phyloP scores from a whole-genome alignment of 495 filamentous ascomycete genomes.

The Penicillium mononematosum region DNA sequence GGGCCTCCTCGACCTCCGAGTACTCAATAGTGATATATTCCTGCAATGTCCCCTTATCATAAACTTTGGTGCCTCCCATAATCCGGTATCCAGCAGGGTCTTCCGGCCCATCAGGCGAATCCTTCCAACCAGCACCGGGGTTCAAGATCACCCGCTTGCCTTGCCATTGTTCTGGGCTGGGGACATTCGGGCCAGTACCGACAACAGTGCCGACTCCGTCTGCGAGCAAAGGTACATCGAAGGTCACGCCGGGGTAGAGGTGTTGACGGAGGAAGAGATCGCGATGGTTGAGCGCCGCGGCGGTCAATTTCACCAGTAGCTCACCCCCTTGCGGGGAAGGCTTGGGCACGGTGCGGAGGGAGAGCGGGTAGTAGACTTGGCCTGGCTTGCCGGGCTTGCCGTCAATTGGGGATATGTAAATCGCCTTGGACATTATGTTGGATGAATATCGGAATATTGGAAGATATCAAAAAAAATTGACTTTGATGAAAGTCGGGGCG shows the following conservation, averaged over 20 bases:
- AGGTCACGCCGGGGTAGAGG: constrained; percentile 81
- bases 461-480: neutral
- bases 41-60: constrained; percentile 65
- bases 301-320: constrained; percentile 66
- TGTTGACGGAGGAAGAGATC: constrained; percentile 90
- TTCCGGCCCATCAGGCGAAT: constrained; percentile 71
- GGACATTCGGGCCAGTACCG: constrained; percentile 53
- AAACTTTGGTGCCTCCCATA: constrained; percentile 65
- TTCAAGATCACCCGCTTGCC: constrained; percentile 71
- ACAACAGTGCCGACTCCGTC: constrained; percentile 78
- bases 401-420: constrained; percentile 49
- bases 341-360: constrained; percentile 55
- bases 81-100: constrained; percentile 59
- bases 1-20: constrained; percentile 70
- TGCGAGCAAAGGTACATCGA: constrained; percentile 69
- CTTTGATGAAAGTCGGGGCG: neutral
- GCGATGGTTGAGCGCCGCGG: constrained; percentile 85
- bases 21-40: constrained; percentile 69
- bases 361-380: constrained; percentile 74
- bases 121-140: constrained; percentile 72
- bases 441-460: neutral
- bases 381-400: constrained; percentile 74
- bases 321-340: constrained; percentile 62
- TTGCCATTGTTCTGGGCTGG: constrained; percentile 47
- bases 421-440: constrained; percentile 53